Evolutionary conservation across 345 rosid species (phyloP), one percentile per base, ranked within the genome.

Genomic region (Trapa incisa): DNA sequence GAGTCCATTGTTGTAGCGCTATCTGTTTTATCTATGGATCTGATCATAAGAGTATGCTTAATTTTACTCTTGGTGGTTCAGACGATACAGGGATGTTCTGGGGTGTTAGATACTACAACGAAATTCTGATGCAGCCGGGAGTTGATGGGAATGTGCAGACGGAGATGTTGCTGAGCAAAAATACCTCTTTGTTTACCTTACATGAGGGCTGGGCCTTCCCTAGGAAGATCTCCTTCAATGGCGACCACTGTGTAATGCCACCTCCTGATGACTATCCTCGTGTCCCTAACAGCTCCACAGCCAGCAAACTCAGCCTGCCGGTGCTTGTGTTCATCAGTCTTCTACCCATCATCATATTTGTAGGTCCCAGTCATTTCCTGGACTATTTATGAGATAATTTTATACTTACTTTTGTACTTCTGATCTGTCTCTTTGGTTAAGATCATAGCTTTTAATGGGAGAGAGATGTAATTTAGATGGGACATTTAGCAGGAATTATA

Each of bases 221-320:
- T 0, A 77, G 93, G 72, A 88, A 87, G 65, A 80, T 89, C 66
- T 69, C 81, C 47, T 92, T 89, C 60, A 83, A 92, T 66, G 98
- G 98, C 1, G 96, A 89, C 77, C 89, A 88, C 65, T 92, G 98
- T 70, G 94, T 89, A 4, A 88, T 92, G 97, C 97, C 98, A 6
- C 79, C 75, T 37, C 96, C 93, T 0, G 96, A 86, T 68, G 77
- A 83, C 15, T 92, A 80, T 65, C 97, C 97, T 0, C 75, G 72
- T 62, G 83, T 89, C 3, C 98, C 98, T 5, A 84, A 74, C 12
- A 37, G 41, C 71, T 83, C 65, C 32, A 1, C 64, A 5, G 16
- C 43, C 42, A 1, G 16, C 9, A 5, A 16, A 2, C 52, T 22
- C 67, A 15, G 52, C 53, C 67, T 65, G 67, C 36, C 48, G 12